Base-by-base conservation (phyloP, 495 filamentous ascomycete genomes). In the Penicillium cosmopolitanum region DNA sequence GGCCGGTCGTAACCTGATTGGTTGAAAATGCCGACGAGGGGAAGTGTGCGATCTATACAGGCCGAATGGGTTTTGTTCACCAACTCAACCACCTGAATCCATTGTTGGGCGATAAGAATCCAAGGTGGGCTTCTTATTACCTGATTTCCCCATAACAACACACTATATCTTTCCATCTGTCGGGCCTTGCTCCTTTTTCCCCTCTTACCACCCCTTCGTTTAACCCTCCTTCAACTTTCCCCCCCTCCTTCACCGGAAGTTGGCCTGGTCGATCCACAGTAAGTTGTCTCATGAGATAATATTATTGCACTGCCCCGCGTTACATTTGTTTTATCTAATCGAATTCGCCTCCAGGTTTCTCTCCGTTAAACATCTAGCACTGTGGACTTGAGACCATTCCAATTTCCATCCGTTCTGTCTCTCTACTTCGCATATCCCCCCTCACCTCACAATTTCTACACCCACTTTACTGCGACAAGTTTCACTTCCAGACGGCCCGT, bases 1-100 rank as follows among this genome's bases (percentile, higher is more conserved):
- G 63, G 55, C 67, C 67, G 67, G 67, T 68, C 51, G 19, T 12
- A 3, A 5, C 53, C 7, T 68, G 35, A 70, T 70, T 70, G 67
- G 67, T 5, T 35, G 38, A 33, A 13, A 47, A 54, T 53, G 44
- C 67, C 67, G 67, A 64, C 23, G 57, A 56, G 53, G 60, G 58
- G 51, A 48, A 31, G 28, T 31, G 21, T 44, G 8, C 57, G 65
- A 70, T 70, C 67, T 70, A 68, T 66, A 66, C 59, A 61, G 42
- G 36, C 31, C 11, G 28, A 51, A 50, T 53, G 21, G 47, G 6
- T 31, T 31, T 19, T 43, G 52, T 48, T 51, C 50, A 35, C 19
- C 46, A 48, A 10, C 19, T 25, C 46, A 48, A 48, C 19, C 9
- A 28, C 46, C 19, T 8, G 10, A n/a, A 48, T 25, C 23, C 9